Conservation (phyloP, 2,329 filamentous ascomycete genomes). For the Clonostachys chloroleuca region DNA sequence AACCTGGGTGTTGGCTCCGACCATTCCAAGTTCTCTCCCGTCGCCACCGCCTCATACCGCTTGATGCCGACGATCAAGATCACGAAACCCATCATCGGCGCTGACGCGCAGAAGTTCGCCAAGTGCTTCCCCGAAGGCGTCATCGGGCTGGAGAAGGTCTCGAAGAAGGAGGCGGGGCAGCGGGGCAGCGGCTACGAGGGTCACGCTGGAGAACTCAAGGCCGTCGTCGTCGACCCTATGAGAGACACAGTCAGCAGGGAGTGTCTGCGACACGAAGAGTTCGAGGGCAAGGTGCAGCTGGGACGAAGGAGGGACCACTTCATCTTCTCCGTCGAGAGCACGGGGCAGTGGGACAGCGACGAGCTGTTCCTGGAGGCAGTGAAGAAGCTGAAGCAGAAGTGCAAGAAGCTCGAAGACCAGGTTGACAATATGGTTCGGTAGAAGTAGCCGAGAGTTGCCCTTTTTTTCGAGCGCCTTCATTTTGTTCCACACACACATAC, state of each 20-base stretch:
- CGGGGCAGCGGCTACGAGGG: slow-evolving; percentile 64
- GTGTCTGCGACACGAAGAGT: slow-evolving; percentile 85
- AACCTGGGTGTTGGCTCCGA: slow-evolving; percentile 92
- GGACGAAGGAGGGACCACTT: slow-evolving; percentile 92
- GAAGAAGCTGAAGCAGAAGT: slow-evolving; percentile 81
- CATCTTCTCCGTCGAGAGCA: slow-evolving; percentile 93
- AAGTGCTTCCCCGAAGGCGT: slow-evolving; percentile 88
- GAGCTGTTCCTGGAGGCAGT: slow-evolving; percentile 89
- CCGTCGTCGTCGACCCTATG: slow-evolving; percentile 83
- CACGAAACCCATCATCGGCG: slow-evolving; percentile 74
- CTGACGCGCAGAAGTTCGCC: slow-evolving; percentile 84
- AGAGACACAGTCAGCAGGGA: slow-evolving; percentile 94
- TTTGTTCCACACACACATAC: too few species aligned
- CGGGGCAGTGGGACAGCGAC: slow-evolving; percentile 92
- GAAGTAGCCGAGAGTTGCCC: slow-evolving; percentile 2
- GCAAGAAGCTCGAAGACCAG: slow-evolving; percentile 66
- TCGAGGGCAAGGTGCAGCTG: slow-evolving; percentile 91
- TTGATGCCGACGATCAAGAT: slow-evolving; percentile 87
- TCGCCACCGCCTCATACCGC: slow-evolving; percentile 90
- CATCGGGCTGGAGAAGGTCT: slow-evolving; percentile 72
- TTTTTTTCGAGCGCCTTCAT: too few species aligned
- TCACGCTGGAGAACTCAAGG: slow-evolving; percentile 76
- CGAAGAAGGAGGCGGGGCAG: slow-evolving; percentile 57
- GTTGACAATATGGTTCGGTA: slow-evolving; percentile 60
- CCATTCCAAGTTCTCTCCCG: slow-evolving; percentile 95